Base-by-base conservation (phyloP, 192 early-diverging fungal species). In the Linnemannia zychae region DNA sequence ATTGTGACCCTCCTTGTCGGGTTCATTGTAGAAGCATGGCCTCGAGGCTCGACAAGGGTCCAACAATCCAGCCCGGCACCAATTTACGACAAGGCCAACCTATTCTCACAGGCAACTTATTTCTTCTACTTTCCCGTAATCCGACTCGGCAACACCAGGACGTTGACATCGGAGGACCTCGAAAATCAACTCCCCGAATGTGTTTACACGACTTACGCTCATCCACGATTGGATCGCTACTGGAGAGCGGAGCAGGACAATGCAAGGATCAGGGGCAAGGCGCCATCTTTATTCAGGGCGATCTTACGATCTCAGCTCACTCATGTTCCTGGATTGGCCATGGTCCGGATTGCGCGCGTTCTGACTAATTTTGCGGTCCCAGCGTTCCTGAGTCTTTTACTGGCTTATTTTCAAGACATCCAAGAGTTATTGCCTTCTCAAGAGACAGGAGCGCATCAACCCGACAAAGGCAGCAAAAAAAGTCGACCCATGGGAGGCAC, bases 1-100 rank as follows among this genome's bases (percentile, higher is more conserved):
- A 38, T 67, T 9, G 31, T 20, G 15, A 6, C 38, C 5, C 73
- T 75, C 12, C 1, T 74, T 4, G 7, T 71, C 37, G 80, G 69
- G 0, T 76, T 81, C 47, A 76, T 72, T 31, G 31, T 81, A 24
- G 80, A 81, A 34, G 80, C 80, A 16, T 81, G 80, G 80, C 80
- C 80, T 6, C 73, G 74, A 3, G 74, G 74, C 9, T 11, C 24
- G 4, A 81, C 74, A n/a, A 60, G 40, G 18, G 69, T 81, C 44
- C 73, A 81, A 31, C 74, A n/a, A 40, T 18, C 69, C 13, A 81
- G 74, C 74, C 40, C 17, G 0, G 67, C 33, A 2, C 53, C 73
- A 17, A 34, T 37, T 33, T 75, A 37, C 22, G 68, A 76, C 9
- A 81, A 81, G 24, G 73, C 80, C 3, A 81, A 81, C n/a, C 46